Evolutionary conservation across 495 filamentous ascomycete species (phyloP).

Genomic region (Penicillium angulare): DNA sequence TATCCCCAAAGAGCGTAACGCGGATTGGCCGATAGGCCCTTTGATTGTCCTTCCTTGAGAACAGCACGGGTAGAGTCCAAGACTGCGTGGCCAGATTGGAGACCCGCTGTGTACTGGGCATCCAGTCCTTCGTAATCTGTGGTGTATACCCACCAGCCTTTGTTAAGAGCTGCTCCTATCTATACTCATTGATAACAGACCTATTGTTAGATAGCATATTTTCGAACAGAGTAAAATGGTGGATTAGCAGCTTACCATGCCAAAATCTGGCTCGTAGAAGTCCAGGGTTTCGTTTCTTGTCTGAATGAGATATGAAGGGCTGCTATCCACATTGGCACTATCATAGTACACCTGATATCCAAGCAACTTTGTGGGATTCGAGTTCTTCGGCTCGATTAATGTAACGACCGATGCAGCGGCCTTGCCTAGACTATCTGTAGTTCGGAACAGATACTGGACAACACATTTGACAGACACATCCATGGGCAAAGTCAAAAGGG

Average conservation of each 20-base stretch:
- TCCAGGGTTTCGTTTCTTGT: background rate
- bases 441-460: slow-evolving; percentile 20
- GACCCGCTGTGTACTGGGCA: slow-evolving; percentile 15
- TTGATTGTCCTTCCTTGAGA: background rate
- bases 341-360: slow-evolving; percentile 20
- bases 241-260: background rate
- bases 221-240: background rate
- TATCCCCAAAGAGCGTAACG: slow-evolving; percentile 49
- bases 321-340: slow-evolving; percentile 13
- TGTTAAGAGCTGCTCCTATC: slow-evolving; percentile 18
- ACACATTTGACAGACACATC: slow-evolving; percentile 10
- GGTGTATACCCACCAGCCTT: slow-evolving; percentile 21
- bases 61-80: slow-evolving; percentile 20
- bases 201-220: too few species aligned
- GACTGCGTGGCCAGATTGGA: slow-evolving; percentile 16
- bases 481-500: slow-evolving; percentile 4
- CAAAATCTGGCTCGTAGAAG: background rate
- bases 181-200: background rate
- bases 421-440: slow-evolving; percentile 19
- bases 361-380: slow-evolving; percentile 17
- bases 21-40: slow-evolving; percentile 4
- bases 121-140: slow-evolving; percentile 25
- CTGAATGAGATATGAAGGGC: slow-evolving; percentile 17
- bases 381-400: slow-evolving; percentile 18
- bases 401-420: slow-evolving; percentile 17